These are phyloP conservation scores for Trichoderma lentiforme DNA, from an alignment of 2,329 filamentous ascomycete genomes.

Conservation along the genomic window DNA sequence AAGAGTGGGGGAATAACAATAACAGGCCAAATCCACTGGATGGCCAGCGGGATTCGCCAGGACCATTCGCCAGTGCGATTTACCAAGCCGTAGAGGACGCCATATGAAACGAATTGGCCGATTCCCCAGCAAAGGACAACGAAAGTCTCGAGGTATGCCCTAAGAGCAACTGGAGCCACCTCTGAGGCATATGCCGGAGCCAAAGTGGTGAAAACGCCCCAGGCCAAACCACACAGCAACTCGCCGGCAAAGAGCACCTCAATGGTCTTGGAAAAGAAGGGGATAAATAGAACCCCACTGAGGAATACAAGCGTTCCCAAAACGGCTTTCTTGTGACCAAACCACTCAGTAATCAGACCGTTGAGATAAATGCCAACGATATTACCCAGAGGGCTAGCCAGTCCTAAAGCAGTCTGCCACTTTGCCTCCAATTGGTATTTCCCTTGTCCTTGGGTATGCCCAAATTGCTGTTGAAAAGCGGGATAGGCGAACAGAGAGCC, in stretches of 20 bases:
- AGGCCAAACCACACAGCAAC: slow-evolving; percentile 45
- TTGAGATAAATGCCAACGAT: not conserved
- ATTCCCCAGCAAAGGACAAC: slow-evolving; percentile 47
- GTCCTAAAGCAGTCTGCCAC: not conserved
- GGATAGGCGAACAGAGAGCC: not conserved
- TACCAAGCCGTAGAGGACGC: slow-evolving; percentile 26
- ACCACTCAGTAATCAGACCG: not conserved
- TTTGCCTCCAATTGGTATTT: not conserved
- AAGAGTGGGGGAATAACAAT: slow-evolving; percentile 25
- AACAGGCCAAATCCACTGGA: slow-evolving; percentile 20
- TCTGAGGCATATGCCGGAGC: slow-evolving; percentile 47
- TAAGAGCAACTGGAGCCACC: slow-evolving; percentile 36
- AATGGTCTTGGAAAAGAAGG: slow-evolving; percentile 42
- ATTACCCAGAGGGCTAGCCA: not conserved
- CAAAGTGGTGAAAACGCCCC: slow-evolving; percentile 44
- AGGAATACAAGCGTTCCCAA: slow-evolving; percentile 22
- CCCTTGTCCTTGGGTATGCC: not conserved
- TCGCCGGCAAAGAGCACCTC: slow-evolving; percentile 40
- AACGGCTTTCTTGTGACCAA: not conserved
- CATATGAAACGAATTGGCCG: slow-evolving; percentile 43
- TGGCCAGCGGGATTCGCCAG: slow-evolving; percentile 39
- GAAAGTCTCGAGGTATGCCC: slow-evolving; percentile 43
- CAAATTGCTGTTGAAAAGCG: not conserved
- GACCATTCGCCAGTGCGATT: slow-evolving; percentile 38
- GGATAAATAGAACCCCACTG: slow-evolving; percentile 37